Percentiles rank a stretch among this genome's conserved stretches.
These are phyloP conservation scores for Debaryomyces hansenii DNA, from an alignment of 805 yeast genomes.

Conservation along the genomic window DNA sequence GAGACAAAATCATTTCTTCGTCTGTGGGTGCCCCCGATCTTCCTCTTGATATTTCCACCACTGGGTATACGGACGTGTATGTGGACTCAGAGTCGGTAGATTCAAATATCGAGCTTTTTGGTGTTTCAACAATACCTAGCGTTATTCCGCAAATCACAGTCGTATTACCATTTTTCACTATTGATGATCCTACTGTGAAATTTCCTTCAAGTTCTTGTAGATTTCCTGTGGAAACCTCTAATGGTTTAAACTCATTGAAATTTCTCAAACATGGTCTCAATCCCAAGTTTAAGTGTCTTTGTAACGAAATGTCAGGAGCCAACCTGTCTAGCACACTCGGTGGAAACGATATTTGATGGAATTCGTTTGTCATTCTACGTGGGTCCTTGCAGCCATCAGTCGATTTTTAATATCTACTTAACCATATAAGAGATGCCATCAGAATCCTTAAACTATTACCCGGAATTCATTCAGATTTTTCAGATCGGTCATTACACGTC, in stretches of 20 bases:
- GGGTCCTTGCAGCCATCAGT: not conserved
- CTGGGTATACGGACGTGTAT: slow-evolving; percentile 57
- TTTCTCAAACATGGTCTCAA: slow-evolving; percentile 73
- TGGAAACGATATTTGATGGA: slow-evolving; percentile 56
- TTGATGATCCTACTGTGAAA: slow-evolving; percentile 59
- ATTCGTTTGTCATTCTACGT: slow-evolving; percentile 7
- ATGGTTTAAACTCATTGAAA: slow-evolving; percentile 68
- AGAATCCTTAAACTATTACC: not conserved
- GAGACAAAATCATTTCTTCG: slow-evolving; percentile 79
- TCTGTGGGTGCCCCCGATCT: slow-evolving; percentile 78
- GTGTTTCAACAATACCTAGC: slow-evolving; percentile 62
- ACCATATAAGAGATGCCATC: not conserved
- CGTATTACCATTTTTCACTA: slow-evolving; percentile 69
- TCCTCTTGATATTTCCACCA: slow-evolving; percentile 76
- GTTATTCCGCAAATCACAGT: slow-evolving; percentile 70
- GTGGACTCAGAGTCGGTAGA: slow-evolving; percentile 21
- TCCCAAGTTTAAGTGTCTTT: slow-evolving; percentile 74
- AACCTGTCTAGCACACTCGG: slow-evolving; percentile 81
- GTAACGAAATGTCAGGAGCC: slow-evolving; percentile 81
- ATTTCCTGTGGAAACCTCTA: slow-evolving; percentile 42
- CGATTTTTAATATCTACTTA: not conserved
- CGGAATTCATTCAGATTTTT: not conserved
- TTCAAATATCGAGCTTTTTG: slow-evolving; percentile 10
- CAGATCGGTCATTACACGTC: too few relatives aligned
- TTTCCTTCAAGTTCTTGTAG: slow-evolving; percentile 27